Base-by-base conservation (phyloP, 495 filamentous ascomycete species). In the Penicillium daleae region DNA sequence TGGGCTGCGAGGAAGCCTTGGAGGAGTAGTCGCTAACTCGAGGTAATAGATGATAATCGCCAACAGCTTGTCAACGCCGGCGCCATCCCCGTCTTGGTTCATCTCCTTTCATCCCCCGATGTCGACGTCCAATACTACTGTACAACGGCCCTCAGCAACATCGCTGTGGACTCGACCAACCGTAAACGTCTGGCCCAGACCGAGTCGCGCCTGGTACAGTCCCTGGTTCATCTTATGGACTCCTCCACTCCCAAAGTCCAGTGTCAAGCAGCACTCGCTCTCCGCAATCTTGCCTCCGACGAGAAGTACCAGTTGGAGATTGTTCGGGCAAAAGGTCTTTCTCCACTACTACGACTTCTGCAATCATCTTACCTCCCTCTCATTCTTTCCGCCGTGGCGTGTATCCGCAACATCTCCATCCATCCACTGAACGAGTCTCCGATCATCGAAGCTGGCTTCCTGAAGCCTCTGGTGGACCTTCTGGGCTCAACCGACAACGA, bases 41-140 rank as follows among this genome's bases (percentile, higher is more conserved):
- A 24, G 12, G 21, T 15, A n/a, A 8, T 63, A 96, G 95, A 97
- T 76, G 95, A 98, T 72, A 99, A 99, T 73, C 87, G 95, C 58
- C 92, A 97, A 79, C 92, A 98, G 75, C 87, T 99, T 29, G 95
- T 99, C 52, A 94, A 95, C 61, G 96, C 95, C 51, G 93, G 93
- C 56, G 96, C 95, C 10, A 97, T 99, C 63, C 96, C 95, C 4
- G 95, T 98, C 9, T 86, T 99, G 15, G 95, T 99, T 53, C 92
- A 97, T 66, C 84, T 99, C 26, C 85, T 99, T 35, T 92, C 90
- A 15, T 97, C 94, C 37, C 75, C 87, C 22, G 95, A 99, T 71
- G 92, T 97, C 57, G 95, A 99, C 72, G 95, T 99, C 17, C 95
- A 99, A 80, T 99, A 99, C 77, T 99, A 99, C 77, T 99, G 95